These are phyloP conservation scores for Fusarium kyushuense DNA, from an alignment of 2,329 filamentous ascomycete genomes.

Conservation along the genomic window DNA sequence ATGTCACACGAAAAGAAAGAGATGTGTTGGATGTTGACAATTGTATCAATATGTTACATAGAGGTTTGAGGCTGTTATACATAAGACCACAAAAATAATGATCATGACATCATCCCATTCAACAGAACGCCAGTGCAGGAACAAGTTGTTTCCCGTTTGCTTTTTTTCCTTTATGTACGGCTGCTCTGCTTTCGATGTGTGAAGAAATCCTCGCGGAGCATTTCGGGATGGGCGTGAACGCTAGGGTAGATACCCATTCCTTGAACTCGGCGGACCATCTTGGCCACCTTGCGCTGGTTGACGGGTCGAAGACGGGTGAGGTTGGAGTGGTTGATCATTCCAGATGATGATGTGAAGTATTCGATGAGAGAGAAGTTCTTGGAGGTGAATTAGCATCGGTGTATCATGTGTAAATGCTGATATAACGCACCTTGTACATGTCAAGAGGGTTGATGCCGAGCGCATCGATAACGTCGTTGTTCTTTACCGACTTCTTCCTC, in stretches of 20 bases:
- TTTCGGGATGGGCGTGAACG: slow-evolving; percentile 88
- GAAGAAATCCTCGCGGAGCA: slow-evolving; percentile 66
- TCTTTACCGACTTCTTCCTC: slow-evolving; percentile 69
- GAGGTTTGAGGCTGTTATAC: slow-evolving; percentile 53
- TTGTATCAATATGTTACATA: slow-evolving; percentile 53
- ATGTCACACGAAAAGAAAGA: slow-evolving; percentile 31
- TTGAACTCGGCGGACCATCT: slow-evolving; percentile 88
- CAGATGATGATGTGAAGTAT: slow-evolving; percentile 87
- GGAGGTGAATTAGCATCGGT: slow-evolving; percentile 13
- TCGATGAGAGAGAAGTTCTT: slow-evolving; percentile 97
- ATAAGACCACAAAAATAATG: slow-evolving; percentile 48
- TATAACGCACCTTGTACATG: slow-evolving; percentile 82
- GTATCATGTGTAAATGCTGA: background rate
- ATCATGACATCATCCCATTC: slow-evolving; percentile 42
- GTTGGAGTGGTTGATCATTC: slow-evolving; percentile 82
- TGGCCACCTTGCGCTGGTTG: slow-evolving; percentile 94
- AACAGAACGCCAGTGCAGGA: slow-evolving; percentile 26
- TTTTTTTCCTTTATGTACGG: background rate
- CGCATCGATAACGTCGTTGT: slow-evolving; percentile 80
- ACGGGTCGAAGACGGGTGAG: slow-evolving; percentile 84
- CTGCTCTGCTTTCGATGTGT: slow-evolving; percentile 31
- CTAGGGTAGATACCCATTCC: slow-evolving; percentile 93
- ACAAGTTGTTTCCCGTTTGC: slow-evolving; percentile 7
- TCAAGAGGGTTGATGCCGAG: slow-evolving; percentile 83
- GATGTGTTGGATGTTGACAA: slow-evolving; percentile 45